Conservation (phyloP, 768 basidiomycete species). For the Royoungia palumana region DNA sequence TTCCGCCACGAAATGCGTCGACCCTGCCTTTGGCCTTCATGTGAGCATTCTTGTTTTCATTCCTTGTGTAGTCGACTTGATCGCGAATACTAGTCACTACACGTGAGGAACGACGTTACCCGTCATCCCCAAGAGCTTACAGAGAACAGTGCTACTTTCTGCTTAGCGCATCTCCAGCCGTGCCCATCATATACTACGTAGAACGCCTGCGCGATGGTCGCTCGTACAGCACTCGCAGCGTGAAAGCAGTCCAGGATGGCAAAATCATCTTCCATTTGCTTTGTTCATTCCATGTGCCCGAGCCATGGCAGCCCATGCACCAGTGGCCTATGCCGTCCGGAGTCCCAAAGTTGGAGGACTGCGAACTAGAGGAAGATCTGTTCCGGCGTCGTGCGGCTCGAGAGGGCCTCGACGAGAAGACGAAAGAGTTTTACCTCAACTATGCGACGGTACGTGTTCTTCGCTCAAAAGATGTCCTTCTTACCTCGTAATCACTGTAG, state of each 20-base stretch:
- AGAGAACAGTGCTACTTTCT: conserved; percentile 68
- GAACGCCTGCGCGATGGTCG: conserved; percentile 72
- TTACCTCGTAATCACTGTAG: conserved; percentile 37
- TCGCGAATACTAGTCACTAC: conserved; percentile 49
- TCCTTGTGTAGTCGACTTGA: neutral
- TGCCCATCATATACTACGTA: conserved; percentile 76
- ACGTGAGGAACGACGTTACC: conserved; percentile 45
- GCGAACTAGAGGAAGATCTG: conserved; percentile 53
- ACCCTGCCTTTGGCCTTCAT: conserved; percentile 62
- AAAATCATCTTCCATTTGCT: conserved; percentile 57
- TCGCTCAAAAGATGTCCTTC: conserved; percentile 16
- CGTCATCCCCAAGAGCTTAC: conserved; percentile 1
- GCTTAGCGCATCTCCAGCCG: conserved; percentile 65
- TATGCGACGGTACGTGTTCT: conserved; percentile 25
- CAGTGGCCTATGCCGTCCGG: conserved; percentile 67
- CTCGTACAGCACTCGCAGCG: conserved; percentile 65
- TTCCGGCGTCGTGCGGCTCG: conserved; percentile 27
- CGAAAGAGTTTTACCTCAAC: conserved; percentile 32
- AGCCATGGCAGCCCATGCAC: conserved; percentile 67
- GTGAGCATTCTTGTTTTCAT: conserved; percentile 43
- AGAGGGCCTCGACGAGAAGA: conserved; percentile 31
- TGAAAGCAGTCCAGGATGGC: conserved; percentile 59
- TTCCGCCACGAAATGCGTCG: conserved; percentile 73
- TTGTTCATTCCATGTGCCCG: conserved; percentile 81
- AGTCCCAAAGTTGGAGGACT: conserved; percentile 54